Conservation (phyloP, 176 grass and related monocot species). For the Musa acuminata region DNA sequence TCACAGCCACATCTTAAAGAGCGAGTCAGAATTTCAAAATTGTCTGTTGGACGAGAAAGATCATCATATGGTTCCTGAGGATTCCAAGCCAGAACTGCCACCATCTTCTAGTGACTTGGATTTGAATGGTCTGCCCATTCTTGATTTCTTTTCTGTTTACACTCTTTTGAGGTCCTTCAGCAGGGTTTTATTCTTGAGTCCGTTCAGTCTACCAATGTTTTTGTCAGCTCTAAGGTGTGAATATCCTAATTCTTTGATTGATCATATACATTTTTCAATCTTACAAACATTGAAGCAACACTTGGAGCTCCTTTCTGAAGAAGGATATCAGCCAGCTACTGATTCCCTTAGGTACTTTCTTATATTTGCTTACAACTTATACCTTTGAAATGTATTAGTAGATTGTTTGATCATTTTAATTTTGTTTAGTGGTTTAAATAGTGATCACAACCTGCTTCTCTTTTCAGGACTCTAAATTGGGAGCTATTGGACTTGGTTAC, state of each 20-base stretch:
- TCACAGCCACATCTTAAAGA: constrained; percentile 23
- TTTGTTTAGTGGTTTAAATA: neutral
- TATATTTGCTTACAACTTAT: neutral
- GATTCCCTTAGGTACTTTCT: constrained; percentile 69
- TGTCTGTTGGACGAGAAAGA: constrained; percentile 31
- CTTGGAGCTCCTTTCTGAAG: constrained; percentile 52
- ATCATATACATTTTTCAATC: constrained; percentile 79
- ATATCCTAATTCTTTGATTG: constrained; percentile 58
- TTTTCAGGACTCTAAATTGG: constrained; percentile 92
- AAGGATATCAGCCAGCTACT: constrained; percentile 60
- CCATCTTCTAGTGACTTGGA: constrained; percentile 53
- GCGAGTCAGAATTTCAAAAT: constrained; percentile 5
- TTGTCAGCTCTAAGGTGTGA: constrained; percentile 35
- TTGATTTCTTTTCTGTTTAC: constrained; percentile 83
- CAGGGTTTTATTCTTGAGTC: constrained; percentile 64
- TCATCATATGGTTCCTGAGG: constrained; percentile 20
- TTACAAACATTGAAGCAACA: constrained; percentile 66
- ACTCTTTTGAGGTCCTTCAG: constrained; percentile 77
- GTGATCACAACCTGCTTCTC: constrained; percentile 11
- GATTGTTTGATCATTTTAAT: neutral
- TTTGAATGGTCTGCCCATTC: constrained; percentile 52
- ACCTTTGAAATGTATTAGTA: neutral
- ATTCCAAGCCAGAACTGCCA: constrained; percentile 51
- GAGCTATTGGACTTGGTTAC: constrained; percentile 84
- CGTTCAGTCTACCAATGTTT: constrained; percentile 63